phyloP scores from a whole-genome alignment of 2,329 filamentous ascomycete genomes.

The Truncatella angustata region DNA sequence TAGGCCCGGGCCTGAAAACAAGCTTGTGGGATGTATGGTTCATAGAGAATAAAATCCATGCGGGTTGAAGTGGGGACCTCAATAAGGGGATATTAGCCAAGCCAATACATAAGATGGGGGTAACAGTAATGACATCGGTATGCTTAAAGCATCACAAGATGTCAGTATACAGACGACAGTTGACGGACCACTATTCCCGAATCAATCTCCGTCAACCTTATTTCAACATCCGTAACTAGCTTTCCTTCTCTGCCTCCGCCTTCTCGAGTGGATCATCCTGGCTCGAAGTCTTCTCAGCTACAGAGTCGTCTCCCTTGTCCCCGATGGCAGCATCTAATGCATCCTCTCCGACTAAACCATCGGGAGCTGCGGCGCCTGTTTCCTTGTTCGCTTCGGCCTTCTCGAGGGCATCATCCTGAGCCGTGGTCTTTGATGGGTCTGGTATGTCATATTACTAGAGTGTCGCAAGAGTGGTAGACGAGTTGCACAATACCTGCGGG shows the following conservation, averaged over 20 bases:
- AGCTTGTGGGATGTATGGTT: too few species aligned
- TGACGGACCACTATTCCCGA: too few species aligned
- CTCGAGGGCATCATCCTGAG: slow-evolving; percentile 2
- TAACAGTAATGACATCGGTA: too few species aligned
- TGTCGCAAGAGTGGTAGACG: background rate
- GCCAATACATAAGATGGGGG: too few species aligned
- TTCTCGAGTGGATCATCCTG: slow-evolving; percentile 3
- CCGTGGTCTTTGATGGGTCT: background rate
- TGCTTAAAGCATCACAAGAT: too few species aligned
- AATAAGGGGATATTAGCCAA: too few species aligned
- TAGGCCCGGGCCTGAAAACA: too few species aligned
- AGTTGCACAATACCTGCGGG: background rate
- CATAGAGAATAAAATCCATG: too few species aligned
- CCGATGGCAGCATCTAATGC: slow-evolving; percentile 5
- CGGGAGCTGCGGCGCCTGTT: background rate
- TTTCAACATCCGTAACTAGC: background rate
- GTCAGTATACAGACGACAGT: too few species aligned
- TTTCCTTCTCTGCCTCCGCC: slow-evolving; percentile 7
- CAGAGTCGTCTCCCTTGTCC: slow-evolving; percentile 1
- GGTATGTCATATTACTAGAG: background rate
- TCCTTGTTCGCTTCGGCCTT: slow-evolving; percentile 5
- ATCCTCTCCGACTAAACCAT: slow-evolving; percentile 7
- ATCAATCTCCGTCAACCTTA: too few species aligned
- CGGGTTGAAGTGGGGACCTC: too few species aligned
- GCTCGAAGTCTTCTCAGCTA: slow-evolving; percentile 5